Evolutionary conservation across 192 early-diverging fungal species (phyloP).

Genomic region (Pecoramyces ruminantium): DNA sequence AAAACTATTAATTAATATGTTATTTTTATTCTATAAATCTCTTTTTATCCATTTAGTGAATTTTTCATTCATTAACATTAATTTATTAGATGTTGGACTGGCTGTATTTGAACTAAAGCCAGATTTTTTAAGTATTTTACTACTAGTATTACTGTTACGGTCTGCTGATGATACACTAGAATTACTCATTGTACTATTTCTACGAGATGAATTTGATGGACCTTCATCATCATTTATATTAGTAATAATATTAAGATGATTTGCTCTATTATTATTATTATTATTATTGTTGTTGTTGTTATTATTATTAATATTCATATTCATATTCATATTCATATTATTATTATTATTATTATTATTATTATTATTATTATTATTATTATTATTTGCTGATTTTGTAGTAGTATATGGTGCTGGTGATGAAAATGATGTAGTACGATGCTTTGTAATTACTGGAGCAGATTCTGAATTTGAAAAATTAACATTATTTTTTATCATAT

Average conservation of each 20-base stretch:
- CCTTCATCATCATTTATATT: background rate
- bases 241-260: background rate
- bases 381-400: too few relatives aligned
- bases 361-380: too few relatives aligned
- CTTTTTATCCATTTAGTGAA: background rate
- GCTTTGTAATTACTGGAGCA: background rate
- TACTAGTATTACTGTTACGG: background rate
- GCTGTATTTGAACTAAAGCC: background rate
- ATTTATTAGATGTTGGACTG: background rate
- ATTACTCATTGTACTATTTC: background rate
- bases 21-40: background rate
- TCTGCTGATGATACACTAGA: background rate
- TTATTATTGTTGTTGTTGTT: too few relatives aligned
- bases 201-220: background rate
- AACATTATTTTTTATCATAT: background rate
- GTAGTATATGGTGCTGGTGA: background rate
- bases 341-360: too few relatives aligned
- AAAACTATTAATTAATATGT: too few relatives aligned
- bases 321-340: too few relatives aligned
- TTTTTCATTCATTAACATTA: background rate
- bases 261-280: background rate
- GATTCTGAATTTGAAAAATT: background rate
- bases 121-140: background rate
- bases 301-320: too few relatives aligned
- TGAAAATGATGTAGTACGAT: background rate